These are phyloP conservation scores for Chalaropsis ovoidea DNA, from an alignment of 2,329 filamentous ascomycete species.

Conservation along the genomic window DNA sequence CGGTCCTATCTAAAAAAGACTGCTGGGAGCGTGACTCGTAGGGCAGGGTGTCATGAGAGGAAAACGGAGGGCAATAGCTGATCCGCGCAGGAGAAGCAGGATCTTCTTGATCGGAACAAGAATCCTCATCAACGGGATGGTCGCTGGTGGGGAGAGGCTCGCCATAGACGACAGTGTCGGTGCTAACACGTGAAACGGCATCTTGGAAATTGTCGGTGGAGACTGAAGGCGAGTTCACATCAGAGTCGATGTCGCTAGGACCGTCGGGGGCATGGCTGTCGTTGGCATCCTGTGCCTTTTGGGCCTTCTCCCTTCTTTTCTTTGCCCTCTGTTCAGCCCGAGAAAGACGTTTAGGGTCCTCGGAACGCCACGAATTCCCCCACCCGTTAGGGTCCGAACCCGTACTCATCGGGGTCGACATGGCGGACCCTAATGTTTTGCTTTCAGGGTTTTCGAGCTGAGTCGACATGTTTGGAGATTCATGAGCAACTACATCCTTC, in stretches of 20 bases:
- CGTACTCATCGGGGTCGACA: slow-evolving; percentile 9
- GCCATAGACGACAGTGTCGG: neutral
- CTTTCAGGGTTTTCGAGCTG: slow-evolving; percentile 24
- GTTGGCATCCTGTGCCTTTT: neutral
- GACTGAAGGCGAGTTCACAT: slow-evolving; percentile 7
- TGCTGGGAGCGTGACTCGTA: slow-evolving; percentile 32
- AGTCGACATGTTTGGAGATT: neutral
- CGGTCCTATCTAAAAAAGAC: slow-evolving; percentile 66
- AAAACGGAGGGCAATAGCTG: neutral
- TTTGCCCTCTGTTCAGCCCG: slow-evolving; percentile 10
- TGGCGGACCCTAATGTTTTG: neutral
- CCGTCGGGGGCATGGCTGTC: neutral
- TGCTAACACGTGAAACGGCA: neutral
- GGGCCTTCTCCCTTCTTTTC: slow-evolving; percentile 9
- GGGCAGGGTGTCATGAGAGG: neutral
- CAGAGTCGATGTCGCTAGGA: slow-evolving; percentile 10
- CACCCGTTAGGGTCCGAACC: neutral
- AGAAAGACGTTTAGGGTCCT: slow-evolving; percentile 4
- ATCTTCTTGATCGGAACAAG: neutral
- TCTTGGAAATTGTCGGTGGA: slow-evolving; percentile 10
- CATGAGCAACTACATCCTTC: neutral
- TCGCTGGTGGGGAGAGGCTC: neutral
- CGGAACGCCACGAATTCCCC: slow-evolving; percentile 18
- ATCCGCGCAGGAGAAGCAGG: slow-evolving; percentile 5
- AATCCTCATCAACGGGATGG: neutral